Conservation (phyloP, 2,329 filamentous ascomycete species). For the Fusarium succisae region DNA sequence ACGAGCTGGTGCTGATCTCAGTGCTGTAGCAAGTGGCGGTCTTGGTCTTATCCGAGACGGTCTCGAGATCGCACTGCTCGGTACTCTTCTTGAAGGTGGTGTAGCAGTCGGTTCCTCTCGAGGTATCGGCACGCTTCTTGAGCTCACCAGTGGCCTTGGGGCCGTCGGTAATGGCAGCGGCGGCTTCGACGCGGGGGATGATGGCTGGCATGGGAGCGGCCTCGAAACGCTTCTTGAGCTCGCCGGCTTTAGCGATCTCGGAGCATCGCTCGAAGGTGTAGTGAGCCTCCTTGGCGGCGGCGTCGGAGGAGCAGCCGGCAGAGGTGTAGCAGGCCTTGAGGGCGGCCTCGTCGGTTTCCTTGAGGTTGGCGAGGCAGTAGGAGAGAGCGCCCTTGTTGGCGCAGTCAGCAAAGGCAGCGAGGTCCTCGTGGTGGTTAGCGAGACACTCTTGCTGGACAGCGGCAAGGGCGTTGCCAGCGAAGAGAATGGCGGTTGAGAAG, state of each 20-base stretch:
- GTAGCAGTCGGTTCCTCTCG: conserved; percentile 47
- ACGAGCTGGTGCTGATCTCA: conserved; percentile 48
- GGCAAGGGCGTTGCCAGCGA: conserved; percentile 48
- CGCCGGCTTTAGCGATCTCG: conserved; percentile 37
- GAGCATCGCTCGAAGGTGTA: conserved; percentile 47
- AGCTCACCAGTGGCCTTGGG: conserved; percentile 26
- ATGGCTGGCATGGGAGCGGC: conserved; percentile 33
- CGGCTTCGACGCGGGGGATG: conserved; percentile 27
- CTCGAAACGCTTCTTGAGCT: conserved; percentile 45
- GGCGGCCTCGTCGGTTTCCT: conserved; percentile 44
- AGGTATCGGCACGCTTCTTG: conserved; percentile 30
- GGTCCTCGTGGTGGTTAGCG: conserved; percentile 47
- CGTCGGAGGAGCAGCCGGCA: conserved; percentile 48
- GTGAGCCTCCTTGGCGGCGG: conserved; percentile 45
- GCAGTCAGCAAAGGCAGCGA: conserved; percentile 55
- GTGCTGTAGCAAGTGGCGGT: conserved; percentile 54
- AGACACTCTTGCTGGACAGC: conserved; percentile 52
- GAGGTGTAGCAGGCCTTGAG: conserved; percentile 51
- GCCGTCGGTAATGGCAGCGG: conserved; percentile 18
- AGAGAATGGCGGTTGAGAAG: conserved; percentile 47
- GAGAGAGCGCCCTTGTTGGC: conserved; percentile 54
- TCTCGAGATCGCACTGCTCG: conserved; percentile 51
- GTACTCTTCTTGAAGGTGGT: conserved; percentile 48
- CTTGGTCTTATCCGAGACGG: conserved; percentile 48
- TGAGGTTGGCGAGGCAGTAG: conserved; percentile 53